Percentiles rank a stretch among this genome's conserved stretches.
phyloP scores from a whole-genome alignment of 1,139 yeast species.

The Geotrichum europaeum region DNA sequence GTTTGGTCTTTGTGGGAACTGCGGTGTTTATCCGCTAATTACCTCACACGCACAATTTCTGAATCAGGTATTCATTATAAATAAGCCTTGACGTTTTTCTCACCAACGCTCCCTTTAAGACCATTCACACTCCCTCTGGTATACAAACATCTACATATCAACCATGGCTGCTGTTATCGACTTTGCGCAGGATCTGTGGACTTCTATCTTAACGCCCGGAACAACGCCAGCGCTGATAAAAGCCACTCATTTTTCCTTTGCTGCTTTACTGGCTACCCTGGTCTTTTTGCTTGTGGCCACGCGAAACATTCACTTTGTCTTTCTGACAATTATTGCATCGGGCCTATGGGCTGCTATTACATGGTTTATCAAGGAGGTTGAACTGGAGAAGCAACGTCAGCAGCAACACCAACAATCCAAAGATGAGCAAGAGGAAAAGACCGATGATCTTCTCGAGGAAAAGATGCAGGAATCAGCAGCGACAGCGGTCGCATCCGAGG shows the following conservation, averaged over 20 bases:
- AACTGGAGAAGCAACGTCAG: constrained; percentile 40
- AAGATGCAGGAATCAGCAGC: background rate
- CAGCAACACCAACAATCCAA: constrained; percentile 14
- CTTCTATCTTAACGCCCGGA: constrained; percentile 90
- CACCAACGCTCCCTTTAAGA: background rate
- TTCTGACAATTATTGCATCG: constrained; percentile 61
- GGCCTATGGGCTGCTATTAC: constrained; percentile 72
- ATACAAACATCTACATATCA: background rate
- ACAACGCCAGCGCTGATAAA: constrained; percentile 77
- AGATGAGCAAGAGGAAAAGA: background rate
- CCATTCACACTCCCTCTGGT: background rate
- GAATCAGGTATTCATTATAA: too few relatives aligned
- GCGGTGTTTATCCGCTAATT: too few relatives aligned
- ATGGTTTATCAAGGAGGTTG: constrained; percentile 80
- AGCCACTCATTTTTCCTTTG: constrained; percentile 73
- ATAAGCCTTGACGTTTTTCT: too few relatives aligned
- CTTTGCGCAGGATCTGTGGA: constrained; percentile 67
- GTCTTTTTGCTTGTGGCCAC: constrained; percentile 55
- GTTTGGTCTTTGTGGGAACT: too few relatives aligned
- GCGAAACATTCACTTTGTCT: constrained; percentile 68
- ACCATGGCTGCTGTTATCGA: constrained; percentile 16
- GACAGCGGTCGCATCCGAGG: background rate
- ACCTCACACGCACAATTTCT: too few relatives aligned
- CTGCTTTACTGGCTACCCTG: constrained; percentile 49
- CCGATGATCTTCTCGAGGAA: background rate